Evolutionary conservation across 352 stramenopile genomes (phyloP), one percentile per base, ranked within the genome.

Genomic region (Thraustochytrium striatum): DNA sequence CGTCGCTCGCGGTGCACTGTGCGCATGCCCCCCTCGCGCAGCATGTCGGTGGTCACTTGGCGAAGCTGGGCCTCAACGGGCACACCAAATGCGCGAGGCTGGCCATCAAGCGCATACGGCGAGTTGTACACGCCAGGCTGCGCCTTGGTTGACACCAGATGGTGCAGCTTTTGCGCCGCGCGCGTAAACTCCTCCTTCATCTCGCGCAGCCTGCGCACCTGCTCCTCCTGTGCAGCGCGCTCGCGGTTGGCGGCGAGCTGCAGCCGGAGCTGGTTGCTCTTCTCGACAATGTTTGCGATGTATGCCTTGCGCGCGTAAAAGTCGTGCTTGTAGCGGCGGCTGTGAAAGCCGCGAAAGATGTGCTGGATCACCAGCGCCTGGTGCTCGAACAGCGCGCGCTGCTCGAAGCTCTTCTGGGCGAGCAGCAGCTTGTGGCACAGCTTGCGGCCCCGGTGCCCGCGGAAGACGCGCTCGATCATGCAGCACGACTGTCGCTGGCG

Each of bases 61-160:
- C 69, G 79, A 28, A 88, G 72, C 52, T 88, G 84, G 21, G 87
- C 47, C 72, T 88, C 85, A 3, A 88, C 82, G 39, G 75, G 79
- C 35, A 86, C 72, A 5, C 83, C 82, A 25, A 83, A 83, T 2
- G 85, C 85, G 19, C 78, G 87, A 1, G 83, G 85, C 28, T 83
- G 52, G n/a, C 73, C 41, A 0, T 83, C 79, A 11, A 72, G 55
- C 13, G 79, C 50, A 57, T 79, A 83, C 30, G 83, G 81, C 19
- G 83, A 81, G 72, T 87, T 87, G 73, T 87, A 88, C 21, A 88
- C 72, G 21, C 85, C 85, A 21, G 82, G 78, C 1, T 81, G 81
- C 30, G 68, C 72, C 78, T 85, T 84, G 16, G 85, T 89, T 61
- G 57, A 83, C 1, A 88, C 69, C 8, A 89, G 81, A 52, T 89